Base-by-base conservation (phyloP, 2,329 filamentous ascomycete genomes). In the Epichloe scottii region DNA sequence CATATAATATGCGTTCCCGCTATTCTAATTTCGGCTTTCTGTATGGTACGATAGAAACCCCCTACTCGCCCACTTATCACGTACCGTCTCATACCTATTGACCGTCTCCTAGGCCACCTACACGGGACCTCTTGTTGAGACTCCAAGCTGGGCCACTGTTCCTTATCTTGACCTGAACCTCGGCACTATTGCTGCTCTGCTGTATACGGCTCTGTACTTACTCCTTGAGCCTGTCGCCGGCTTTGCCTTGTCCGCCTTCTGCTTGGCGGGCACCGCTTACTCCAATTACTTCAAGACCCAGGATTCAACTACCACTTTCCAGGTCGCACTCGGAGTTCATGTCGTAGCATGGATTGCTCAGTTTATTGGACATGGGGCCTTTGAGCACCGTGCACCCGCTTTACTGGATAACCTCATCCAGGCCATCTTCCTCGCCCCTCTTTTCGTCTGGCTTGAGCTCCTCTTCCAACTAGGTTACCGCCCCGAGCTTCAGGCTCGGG, bases 401-500 rank as follows among this genome's bases (percentile, higher is more conserved):
- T 71, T 97, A 56, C 72, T 97, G 46, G 90, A 97, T 69, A 97
- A 96, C 62, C 70, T 97, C 41, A 76, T 94, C 46, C 93, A 97
- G 69, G 90, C 93, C 30, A 68, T 97, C 56, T 91, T 97, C 62
- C 76, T 97, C 23, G 93, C 93, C 0, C 93, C 93, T 8, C 85
- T 98, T 62, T 98, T 97, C 60, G 91, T 97, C 53, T 98, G 93
- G 87, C 85, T 98, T 60, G 90, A 97, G 71, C 71, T 94, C 23
- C 76, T 98, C 26, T 98, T 98, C 73, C 82, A 77, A 61, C 79
- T 94, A 48, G 93, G 93, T 46, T 98, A 97, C 69, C 81, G 93
- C 53, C 87, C 84, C 1, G 89, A 95, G 66, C 74, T 98, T 58
- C 89, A 91, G 71, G 77, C 78, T 54, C 81, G 91, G 48, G 80